phyloP scores from a whole-genome alignment of 139 green algal genomes.

The Picochlorum sp. region DNA sequence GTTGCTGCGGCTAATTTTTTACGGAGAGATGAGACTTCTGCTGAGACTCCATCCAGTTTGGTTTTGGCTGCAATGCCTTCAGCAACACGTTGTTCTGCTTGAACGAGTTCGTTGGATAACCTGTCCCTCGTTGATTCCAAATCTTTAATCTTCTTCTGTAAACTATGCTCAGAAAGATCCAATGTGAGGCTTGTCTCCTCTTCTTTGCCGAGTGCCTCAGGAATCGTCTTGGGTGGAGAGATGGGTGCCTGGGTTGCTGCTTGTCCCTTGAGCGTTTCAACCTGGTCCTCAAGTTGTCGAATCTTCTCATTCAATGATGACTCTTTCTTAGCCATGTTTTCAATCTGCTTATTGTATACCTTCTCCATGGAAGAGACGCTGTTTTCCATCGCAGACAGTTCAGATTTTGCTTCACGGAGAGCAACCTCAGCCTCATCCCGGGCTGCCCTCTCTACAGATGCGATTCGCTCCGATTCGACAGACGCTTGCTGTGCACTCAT shows the following conservation, averaged over 20 bases:
- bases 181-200: neutral
- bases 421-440: neutral
- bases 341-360: neutral
- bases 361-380: neutral
- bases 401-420: neutral
- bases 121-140: constrained; percentile 70
- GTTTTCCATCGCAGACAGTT: neutral
- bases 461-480: constrained; percentile 1
- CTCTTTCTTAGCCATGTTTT: neutral
- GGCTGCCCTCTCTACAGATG: neutral
- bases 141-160: constrained; percentile 48
- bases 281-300: neutral
- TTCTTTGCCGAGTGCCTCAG: neutral
- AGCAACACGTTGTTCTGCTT: constrained; percentile 34
- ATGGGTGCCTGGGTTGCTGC: neutral
- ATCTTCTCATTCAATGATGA: neutral
- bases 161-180: neutral
- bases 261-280: neutral
- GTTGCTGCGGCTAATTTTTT: constrained; percentile 53
- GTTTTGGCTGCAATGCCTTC: constrained; percentile 18
- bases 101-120: constrained; percentile 77
- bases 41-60: constrained; percentile 13
- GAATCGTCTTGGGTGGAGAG: neutral
- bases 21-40: constrained; percentile 25
- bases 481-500: neutral